Percentiles rank a stretch among this genome's conserved stretches.
These are phyloP conservation scores for Annulohypoxylon bovei DNA, from an alignment of 495 filamentous ascomycete species.

Conservation along the genomic window DNA sequence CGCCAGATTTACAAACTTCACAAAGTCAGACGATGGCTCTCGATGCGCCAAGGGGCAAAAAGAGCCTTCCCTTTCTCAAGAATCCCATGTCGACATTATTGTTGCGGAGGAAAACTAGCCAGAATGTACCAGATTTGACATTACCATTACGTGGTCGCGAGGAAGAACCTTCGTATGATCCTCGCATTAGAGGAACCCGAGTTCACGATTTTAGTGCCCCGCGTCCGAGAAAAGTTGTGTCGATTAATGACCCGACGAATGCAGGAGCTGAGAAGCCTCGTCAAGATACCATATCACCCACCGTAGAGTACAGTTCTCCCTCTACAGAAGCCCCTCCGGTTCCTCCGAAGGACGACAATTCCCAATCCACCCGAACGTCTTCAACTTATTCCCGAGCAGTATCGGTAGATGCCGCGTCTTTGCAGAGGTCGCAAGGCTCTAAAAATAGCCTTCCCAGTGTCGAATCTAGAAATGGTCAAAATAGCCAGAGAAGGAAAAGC, in stretches of 20 bases:
- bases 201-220: constrained; percentile 94
- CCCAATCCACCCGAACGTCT: constrained; percentile 41
- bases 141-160: constrained; percentile 54
- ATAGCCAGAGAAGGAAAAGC: constrained; percentile 49
- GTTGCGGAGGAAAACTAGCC: constrained; percentile 53
- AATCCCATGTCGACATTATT: constrained; percentile 59
- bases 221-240: constrained; percentile 65
- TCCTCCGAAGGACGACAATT: constrained; percentile 50
- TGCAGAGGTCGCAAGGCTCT: constrained; percentile 35
- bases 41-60: constrained; percentile 63
- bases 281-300: constrained; percentile 30
- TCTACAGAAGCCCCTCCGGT: constrained; percentile 44
- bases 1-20: constrained; percentile 59
- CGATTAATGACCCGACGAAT: constrained; percentile 31
- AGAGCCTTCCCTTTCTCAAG: constrained; percentile 63
- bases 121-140: constrained; percentile 58
- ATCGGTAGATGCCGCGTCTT: constrained; percentile 30
- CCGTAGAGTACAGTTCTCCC: constrained; percentile 16
- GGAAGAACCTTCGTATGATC: constrained; percentile 69
- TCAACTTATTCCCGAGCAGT: constrained; percentile 46
- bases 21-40: constrained; percentile 66
- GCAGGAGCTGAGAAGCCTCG: constrained; percentile 25
- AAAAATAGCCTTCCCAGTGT: constrained; percentile 25
- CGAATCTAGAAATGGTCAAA: constrained; percentile 34
- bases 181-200: constrained; percentile 81